A percentile compares a stretch with the other conserved stretches of the same genome.
phyloP scores from a whole-genome alignment of 176 grass and related monocot species.

The Secale cereale region DNA sequence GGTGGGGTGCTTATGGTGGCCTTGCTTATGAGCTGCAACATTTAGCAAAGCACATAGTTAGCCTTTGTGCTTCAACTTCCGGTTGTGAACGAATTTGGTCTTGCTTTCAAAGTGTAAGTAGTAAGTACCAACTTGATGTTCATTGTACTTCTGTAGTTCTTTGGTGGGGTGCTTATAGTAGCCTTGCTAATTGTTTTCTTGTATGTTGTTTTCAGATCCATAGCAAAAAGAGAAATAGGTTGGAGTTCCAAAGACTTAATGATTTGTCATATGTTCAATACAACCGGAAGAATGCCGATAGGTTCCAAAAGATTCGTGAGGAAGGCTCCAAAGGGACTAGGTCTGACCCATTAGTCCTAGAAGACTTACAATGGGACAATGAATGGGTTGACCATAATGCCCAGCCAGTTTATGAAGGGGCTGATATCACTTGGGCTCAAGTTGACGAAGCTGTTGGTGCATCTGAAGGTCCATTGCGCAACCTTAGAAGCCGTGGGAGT shows the following conservation, averaged over 20 bases:
- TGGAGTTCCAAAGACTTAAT: not conserved
- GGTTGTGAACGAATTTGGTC: not conserved
- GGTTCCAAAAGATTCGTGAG: not conserved
- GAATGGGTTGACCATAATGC: not conserved
- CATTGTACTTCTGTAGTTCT: not conserved
- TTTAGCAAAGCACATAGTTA: not conserved
- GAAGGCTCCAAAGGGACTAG: not conserved
- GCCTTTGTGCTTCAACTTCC: not conserved
- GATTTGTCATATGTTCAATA: not conserved
- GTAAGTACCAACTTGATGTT: not conserved
- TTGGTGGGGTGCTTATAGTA: too few relatives aligned
- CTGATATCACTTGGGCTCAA: not conserved
- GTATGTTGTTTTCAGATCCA: not conserved
- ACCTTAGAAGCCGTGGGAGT: not conserved
- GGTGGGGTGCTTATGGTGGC: slow-evolving; percentile 17
- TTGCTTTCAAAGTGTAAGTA: not conserved
- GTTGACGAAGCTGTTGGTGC: not conserved
- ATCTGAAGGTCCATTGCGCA: not conserved
- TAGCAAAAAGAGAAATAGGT: not conserved
- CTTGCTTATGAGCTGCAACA: not conserved
- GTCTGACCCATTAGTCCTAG: not conserved
- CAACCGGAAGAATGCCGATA: not conserved
- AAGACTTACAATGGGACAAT: slow-evolving; percentile 3
- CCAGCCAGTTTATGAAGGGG: not conserved
- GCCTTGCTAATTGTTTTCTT: not conserved